Evolutionary conservation across 768 basidiomycete species (phyloP), one percentile per base, ranked within the genome.

Genomic region (Boletales sp.): DNA sequence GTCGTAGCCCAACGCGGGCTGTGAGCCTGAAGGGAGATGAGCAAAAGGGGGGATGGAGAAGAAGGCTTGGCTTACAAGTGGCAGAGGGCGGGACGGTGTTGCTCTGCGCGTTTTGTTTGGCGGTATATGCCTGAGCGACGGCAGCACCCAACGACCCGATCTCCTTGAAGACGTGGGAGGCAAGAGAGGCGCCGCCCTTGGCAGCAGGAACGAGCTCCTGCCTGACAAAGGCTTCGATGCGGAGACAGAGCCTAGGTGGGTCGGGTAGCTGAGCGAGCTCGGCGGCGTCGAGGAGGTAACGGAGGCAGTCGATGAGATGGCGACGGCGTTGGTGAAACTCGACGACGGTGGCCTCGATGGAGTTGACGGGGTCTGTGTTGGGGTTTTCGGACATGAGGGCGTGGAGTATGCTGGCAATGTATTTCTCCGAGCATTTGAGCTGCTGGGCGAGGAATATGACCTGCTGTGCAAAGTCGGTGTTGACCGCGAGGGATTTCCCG

Each of bases 381-480:
- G 88, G 84, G 59, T 84, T 82, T 51, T 76, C 70, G 1, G 76
- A 58, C 70, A 84, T 83, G 37, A 86, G 74, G 18, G 77, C 69
- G 50, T 87, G 81, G 40, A 91, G 72, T 15, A 91, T 77, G 18
- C 74, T 74, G 5, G 91, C 88, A 44, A 84, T 70, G 67, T 88
- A 83, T 57, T 84, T 81, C 70, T 95, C 93, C 12, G 93, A 94
- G 56, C 83, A 83, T 59, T 81, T 77, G 46, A 97, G 83, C 47
- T 90, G 82, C 61, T 87, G 82, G 0, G 93, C 82, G 48, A 94
- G 79, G 67, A 90, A 88, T 48, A 88, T 66, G 48, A 77, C 81
- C 65, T 90, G 90, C 43, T 79, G 81, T 13, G 82, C 83, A 67
- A 93, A 92, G 62, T 93, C 87, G 13, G 80, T 67, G 64, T 90